These are phyloP conservation scores for Alternaria alternata DNA, from an alignment of 2,329 filamentous ascomycete genomes.

Conservation along the genomic window DNA sequence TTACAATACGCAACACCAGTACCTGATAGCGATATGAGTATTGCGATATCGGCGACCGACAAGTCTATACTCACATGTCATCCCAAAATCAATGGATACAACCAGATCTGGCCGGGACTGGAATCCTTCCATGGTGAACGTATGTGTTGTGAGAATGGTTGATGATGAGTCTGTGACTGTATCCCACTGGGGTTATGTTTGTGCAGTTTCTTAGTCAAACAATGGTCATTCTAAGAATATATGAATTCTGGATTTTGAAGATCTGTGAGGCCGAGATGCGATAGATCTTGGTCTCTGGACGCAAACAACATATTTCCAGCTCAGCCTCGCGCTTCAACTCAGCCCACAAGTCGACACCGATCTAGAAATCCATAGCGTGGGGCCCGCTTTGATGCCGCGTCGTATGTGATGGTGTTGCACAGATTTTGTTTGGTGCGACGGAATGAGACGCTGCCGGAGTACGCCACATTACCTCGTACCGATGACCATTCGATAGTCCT, in stretches of 20 bases:
- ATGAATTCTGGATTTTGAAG: fast-evolving
- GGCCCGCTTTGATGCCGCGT: background rate
- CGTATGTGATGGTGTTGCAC: background rate
- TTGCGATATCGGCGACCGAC: fast-evolving
- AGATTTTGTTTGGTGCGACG: background rate
- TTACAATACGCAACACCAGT: slow-evolving; percentile 50
- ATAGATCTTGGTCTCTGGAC: background rate
- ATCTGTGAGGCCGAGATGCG: background rate
- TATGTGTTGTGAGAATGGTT: background rate
- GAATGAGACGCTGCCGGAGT: too few relatives aligned
- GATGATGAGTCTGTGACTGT: too few relatives aligned
- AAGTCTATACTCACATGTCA: background rate
- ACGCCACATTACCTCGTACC: background rate
- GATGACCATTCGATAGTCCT: background rate
- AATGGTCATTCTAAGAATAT: too few relatives aligned
- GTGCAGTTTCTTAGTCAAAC: background rate
- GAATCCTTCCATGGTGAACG: background rate
- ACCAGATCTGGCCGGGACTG: background rate
- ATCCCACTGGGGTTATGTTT: fast-evolving
- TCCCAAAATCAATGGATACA: slow-evolving; percentile 1
- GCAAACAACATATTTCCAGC: background rate
- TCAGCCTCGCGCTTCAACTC: background rate
- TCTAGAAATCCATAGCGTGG: background rate
- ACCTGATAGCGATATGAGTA: slow-evolving; percentile 14
- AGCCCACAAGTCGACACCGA: background rate